A percentile compares a stretch with the other conserved stretches of the same genome.
Evolutionary conservation across 2,329 filamentous ascomycete species (phyloP).

Genomic region (Cryphonectria japonica): DNA sequence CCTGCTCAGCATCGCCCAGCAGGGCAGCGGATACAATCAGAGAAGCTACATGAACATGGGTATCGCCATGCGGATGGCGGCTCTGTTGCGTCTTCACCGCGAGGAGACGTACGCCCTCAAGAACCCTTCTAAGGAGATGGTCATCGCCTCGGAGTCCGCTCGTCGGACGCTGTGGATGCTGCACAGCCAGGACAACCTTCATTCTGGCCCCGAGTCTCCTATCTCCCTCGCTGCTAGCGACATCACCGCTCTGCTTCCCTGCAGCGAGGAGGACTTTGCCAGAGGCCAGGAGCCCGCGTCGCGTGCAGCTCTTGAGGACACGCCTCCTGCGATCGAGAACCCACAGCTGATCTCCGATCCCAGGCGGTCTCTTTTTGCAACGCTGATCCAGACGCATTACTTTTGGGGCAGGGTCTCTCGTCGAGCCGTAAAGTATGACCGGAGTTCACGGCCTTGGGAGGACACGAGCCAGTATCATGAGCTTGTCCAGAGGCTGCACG

Average conservation of each 20-base stretch:
- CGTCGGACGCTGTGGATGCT: slow-evolving; percentile 63
- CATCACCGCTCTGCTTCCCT: slow-evolving; percentile 58
- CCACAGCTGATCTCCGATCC: slow-evolving; percentile 48
- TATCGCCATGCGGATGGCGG: slow-evolving; percentile 59
- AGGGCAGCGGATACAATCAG: slow-evolving; percentile 57
- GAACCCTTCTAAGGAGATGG: slow-evolving; percentile 48
- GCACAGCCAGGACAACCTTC: slow-evolving; percentile 61
- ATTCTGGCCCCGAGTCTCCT: slow-evolving; percentile 56
- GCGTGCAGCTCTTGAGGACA: slow-evolving; percentile 58
- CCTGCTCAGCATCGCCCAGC: slow-evolving; percentile 61
- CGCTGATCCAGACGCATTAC: slow-evolving; percentile 58
- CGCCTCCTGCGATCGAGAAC: slow-evolving; percentile 52
- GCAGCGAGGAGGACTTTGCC: slow-evolving; percentile 57
- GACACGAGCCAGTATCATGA: slow-evolving; percentile 51
- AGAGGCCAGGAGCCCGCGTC: slow-evolving; percentile 50
- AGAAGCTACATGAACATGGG: slow-evolving; percentile 62
- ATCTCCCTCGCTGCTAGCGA: slow-evolving; percentile 55
- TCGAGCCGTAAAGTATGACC: slow-evolving; percentile 50
- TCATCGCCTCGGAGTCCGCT: slow-evolving; percentile 58
- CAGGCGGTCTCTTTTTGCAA: slow-evolving; percentile 57
- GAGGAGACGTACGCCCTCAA: slow-evolving; percentile 56
- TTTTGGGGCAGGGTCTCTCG: slow-evolving; percentile 58
- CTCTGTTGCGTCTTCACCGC: slow-evolving; percentile 57
- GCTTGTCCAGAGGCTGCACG: slow-evolving; percentile 46
- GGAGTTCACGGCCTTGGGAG: slow-evolving; percentile 51